phyloP scores from a whole-genome alignment of 148 eudicot genomes.

The Fagopyrum homotropicum region DNA sequence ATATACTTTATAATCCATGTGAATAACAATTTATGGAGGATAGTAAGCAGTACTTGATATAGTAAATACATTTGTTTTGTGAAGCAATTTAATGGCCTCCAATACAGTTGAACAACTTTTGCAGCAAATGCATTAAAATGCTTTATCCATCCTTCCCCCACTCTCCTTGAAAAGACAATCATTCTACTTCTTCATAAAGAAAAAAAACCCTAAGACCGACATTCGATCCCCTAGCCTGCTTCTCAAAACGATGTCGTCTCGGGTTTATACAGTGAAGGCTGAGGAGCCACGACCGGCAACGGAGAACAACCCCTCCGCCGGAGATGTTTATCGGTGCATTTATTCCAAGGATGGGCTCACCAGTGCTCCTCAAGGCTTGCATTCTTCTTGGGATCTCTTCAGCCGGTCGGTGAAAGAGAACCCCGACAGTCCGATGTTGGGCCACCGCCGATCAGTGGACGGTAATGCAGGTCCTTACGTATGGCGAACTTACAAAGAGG shows the following conservation, averaged over 20 bases:
- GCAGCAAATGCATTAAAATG: not conserved
- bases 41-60: not conserved
- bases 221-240: not conserved
- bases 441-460: conserved; percentile 62
- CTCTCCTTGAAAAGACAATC: not conserved
- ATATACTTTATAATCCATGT: not conserved
- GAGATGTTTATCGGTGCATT: conserved; percentile 71
- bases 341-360: conserved; percentile 74
- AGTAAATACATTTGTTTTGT: not conserved
- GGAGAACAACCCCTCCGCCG: conserved; percentile 53
- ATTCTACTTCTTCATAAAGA: not conserved
- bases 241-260: not conserved
- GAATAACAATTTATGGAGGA: not conserved
- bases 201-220: not conserved
- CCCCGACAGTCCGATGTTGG: conserved; percentile 62
- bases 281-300: conserved; percentile 50
- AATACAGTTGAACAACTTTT: not conserved
- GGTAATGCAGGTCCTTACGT: conserved; percentile 67
- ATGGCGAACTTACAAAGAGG: conserved; percentile 65
- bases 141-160: not conserved
- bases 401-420: conserved; percentile 59
- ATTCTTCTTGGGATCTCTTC: conserved; percentile 84
- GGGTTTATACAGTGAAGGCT: conserved; percentile 52
- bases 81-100: not conserved
- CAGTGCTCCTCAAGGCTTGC: conserved; percentile 41